Base-by-base conservation (phyloP, 495 filamentous ascomycete species). In the Lasiosphaeria ovina region DNA sequence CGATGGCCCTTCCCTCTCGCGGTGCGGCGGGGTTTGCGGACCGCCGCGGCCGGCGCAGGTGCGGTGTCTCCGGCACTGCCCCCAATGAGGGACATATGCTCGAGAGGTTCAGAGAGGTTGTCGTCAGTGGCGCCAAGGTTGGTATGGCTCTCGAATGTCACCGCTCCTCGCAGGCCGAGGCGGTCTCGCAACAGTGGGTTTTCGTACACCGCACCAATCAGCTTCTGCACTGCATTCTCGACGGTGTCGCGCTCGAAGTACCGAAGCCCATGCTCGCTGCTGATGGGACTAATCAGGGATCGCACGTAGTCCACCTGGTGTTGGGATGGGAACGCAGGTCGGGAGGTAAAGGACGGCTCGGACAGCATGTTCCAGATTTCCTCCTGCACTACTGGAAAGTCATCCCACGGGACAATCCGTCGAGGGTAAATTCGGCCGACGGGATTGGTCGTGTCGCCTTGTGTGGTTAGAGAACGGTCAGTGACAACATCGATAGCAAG, bases 81-180 rank as follows among this genome's bases (percentile, higher is more conserved):
- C 51, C 55, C 53, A 55, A 33, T 55, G 56, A 59, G 52, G 55
- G 59, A 50, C 64, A 67, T 62, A 50, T 55, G 56, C 35, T 68
- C 63, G 6, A 32, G 16, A 53, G 57, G 57, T 47, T 53, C 38
- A 50, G 49, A 53, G 50, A 59, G 36, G 49, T 51, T 63, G 55
- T 48, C 10, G 44, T 66, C 56, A 40, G 51, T 56, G 40, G 33
- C 52, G 48, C 44, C 53, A 36, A 74, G 63, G 63, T 75, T 76
- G 7, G 68, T 71, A 36, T 76, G 63, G 55, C 65, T 73, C 54
- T 76, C 64, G 59, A 77, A 75, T n/a, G 62, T 70, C 35, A 74
- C 66, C 12, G 60, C 55, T 49, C 69, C 68, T 38, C 55, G 51
- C 36, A 73, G 60, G 57, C 62, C 60, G 32, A 74, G 63, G 45